phyloP scores from a whole-genome alignment of 805 yeast species.

The Candida cerambycidarum region DNA sequence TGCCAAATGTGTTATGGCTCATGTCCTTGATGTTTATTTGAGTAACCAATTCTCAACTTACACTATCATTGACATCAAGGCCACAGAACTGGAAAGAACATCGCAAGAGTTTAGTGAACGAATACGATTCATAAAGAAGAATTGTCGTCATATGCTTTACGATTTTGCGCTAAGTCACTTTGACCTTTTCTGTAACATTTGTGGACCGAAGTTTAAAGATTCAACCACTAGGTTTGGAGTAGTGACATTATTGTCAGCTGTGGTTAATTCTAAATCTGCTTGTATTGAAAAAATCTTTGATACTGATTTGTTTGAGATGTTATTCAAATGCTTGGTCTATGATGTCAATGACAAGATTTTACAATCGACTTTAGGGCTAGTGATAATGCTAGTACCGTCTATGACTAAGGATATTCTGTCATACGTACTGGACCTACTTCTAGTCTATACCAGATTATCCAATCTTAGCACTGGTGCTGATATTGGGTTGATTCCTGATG shows the following conservation, averaged over 20 bases:
- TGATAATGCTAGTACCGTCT: constrained; percentile 44
- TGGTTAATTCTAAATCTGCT: constrained; percentile 27
- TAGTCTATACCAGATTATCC: constrained; percentile 46
- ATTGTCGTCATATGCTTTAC: constrained; percentile 40
- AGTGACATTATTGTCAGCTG: constrained; percentile 35
- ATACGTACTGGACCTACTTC: constrained; percentile 42
- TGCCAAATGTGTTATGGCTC: constrained; percentile 21
- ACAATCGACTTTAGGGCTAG: constrained; percentile 29
- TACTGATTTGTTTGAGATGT: constrained; percentile 34
- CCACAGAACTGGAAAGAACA: constrained; percentile 17
- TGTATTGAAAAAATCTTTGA: constrained; percentile 29
- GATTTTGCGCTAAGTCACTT: constrained; percentile 45
- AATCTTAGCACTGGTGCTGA: no score
- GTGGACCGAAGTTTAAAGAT: constrained; percentile 35
- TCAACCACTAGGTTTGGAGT: constrained; percentile 37
- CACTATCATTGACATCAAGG: constrained; percentile 18
- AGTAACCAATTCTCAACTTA: constrained; percentile 16
- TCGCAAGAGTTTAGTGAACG: constrained; percentile 49
- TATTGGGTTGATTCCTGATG: no score
- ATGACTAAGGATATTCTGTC: constrained; percentile 32
- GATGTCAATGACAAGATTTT: constrained; percentile 45
- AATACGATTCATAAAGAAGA: constrained; percentile 45
- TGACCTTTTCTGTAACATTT: constrained; percentile 30
- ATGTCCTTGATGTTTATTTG: constrained; percentile 25
- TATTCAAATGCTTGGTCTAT: constrained; percentile 38